Evolutionary conservation across 768 basidiomycete genomes (phyloP), one percentile per base, ranked within the genome.

Genomic region (Agaricus subrufescens): DNA sequence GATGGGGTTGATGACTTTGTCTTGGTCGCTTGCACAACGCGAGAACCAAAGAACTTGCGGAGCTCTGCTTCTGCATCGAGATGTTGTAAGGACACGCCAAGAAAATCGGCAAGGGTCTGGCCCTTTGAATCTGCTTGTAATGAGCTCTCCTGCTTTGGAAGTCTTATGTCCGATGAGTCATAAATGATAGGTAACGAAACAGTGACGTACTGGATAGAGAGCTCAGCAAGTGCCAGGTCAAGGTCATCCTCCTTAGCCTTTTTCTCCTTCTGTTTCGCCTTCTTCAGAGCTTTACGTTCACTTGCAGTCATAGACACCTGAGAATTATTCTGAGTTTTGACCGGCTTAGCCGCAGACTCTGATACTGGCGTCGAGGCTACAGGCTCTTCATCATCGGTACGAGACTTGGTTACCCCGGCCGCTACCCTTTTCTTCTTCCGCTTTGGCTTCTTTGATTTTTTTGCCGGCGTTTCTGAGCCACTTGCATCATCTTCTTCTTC

Each of bases 31-130:
- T 77, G 75, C 8, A 98, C 81, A 56, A 97, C 94, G 64, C 87
- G 90, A 19, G 91, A 81, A 1, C 96, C 96, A 66, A 99, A 99
- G 78, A 98, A 96, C 60, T 85, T 87, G 54, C 89, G 85, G 71
- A 98, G 82, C 66, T 99, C 97, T 0, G 88, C 87, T 57, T 96
- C 94, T 10, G 86, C 78, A 60, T 98, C 94, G 14, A 99, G 83
- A 62, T 92, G 79, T 40, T 86, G 75, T 1, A 87, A 75, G 0
- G 91, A 92, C n/a, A 96, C 86, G 0, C 89, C 75, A 19, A 96
- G 77, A 1, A 97, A 81, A 46, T 79, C 68, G 10, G 79, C 68
- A 52, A 83, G 65, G 23, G 73, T 68, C 37, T 70, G 68, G 40
- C 68, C 65, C 59, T 60, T 57, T 60, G 64, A 23, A n/a, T 68